Conservation (phyloP, 257 asterid species). For the Nicotiana noctiflora region DNA sequence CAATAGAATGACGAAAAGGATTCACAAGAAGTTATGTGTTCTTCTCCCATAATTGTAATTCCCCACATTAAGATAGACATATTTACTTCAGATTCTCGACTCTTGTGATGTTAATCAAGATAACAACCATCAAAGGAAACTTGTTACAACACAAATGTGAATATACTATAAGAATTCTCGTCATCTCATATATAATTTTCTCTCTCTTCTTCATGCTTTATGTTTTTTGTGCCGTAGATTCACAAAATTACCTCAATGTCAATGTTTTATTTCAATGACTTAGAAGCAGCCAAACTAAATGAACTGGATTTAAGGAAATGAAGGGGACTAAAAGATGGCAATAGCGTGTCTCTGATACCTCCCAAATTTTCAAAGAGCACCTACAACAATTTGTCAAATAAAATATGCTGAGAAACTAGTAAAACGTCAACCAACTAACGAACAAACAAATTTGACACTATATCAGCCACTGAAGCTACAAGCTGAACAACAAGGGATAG, state of each 20-base stretch:
- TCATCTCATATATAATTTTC: neutral
- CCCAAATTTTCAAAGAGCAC: neutral
- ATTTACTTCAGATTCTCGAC: neutral
- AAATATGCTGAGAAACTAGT: neutral
- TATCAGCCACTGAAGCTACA: neutral
- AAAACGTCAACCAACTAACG: neutral
- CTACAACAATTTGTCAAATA: neutral
- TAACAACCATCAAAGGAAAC: neutral
- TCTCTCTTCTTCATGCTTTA: neutral
- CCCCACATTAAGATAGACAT: neutral
- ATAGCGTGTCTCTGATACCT: neutral
- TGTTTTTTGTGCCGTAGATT: neutral
- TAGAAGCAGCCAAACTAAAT: neutral
- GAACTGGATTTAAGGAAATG: neutral
- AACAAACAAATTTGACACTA: neutral
- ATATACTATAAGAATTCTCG: neutral
- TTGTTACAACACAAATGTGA: neutral
- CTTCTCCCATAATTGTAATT: neutral
- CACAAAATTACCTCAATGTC: neutral
- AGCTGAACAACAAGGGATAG: neutral
- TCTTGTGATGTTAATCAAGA: neutral
- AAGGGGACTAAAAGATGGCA: neutral
- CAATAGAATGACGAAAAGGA: neutral
- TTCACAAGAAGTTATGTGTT: neutral
- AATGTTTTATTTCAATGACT: neutral